Evolutionary conservation across 1,284 basidiomycete genomes (phyloP), one percentile per base, ranked within the genome.

Genomic region (Puccinia novopanici): DNA sequence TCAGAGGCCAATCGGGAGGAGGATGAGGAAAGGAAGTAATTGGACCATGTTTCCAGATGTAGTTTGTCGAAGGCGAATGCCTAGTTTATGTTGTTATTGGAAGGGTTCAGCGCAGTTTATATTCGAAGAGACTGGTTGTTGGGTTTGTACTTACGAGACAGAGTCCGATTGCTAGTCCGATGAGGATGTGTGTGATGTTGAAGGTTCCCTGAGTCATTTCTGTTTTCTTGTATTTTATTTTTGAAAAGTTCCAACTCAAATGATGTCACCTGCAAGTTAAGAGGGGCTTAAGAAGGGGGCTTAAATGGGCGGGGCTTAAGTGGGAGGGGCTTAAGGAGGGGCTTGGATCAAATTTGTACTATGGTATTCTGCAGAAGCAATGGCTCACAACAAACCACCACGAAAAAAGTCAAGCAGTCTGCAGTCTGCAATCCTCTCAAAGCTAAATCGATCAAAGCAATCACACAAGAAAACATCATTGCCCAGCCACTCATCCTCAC

Each of bases 101-200:
- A n/a, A n/a, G n/a, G n/a, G n/a, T n/a, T n/a, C n/a, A n/a, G n/a
- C n/a, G n/a, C n/a, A n/a, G n/a, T n/a, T n/a, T n/a, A n/a, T n/a
- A n/a, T n/a, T n/a, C n/a, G n/a, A 12, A 19, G 50, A 22, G 50
- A 4, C 4, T 15, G 50, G 4, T 10, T 52, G 50, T 13, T 17
- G 9, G 19, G 17, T 8, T 4, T 52, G 9, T 12, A 4, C 50
- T 52, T 22, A 70, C 67, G 17, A 70, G 50, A 54, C 45, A 70
- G 42, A 70, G 48, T 19, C 67, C 67, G 27, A 70, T 70, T 19
- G 50, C 30, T n/a, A 70, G 50, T 27, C 67, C 67, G 42, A 70
- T 48, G 42, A 70, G 27, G 45, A 54, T 70, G 30, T 70, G 67
- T 27, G 45, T 13, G 50, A 70, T 10, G 67, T 54, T 70, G 67